Evolutionary conservation across 2,329 filamentous ascomycete species (phyloP).

Genomic region (Epichloe sylvatica): DNA sequence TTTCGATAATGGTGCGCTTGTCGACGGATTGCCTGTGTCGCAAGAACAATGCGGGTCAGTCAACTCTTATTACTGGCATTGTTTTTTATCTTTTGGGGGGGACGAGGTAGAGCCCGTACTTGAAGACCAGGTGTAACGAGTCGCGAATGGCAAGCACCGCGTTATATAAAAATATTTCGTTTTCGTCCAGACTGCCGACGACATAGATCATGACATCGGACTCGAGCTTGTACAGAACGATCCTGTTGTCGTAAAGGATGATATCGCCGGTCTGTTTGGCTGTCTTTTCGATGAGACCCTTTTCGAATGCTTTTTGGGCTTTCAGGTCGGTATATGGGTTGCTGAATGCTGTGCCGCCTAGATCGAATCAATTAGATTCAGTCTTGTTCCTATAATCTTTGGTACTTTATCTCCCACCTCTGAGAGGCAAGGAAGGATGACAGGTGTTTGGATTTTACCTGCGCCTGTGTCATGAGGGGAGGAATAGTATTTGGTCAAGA

Average conservation of each 20-base stretch:
- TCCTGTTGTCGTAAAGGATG: constrained; percentile 90
- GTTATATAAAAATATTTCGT: constrained; percentile 92
- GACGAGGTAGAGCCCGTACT: constrained; percentile 40
- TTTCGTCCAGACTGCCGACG: constrained; percentile 82
- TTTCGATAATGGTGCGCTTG: constrained; percentile 95
- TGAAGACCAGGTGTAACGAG: constrained; percentile 78
- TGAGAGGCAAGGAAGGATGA: no score
- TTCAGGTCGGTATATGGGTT: constrained; percentile 82
- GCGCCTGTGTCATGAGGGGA: constrained; percentile 38
- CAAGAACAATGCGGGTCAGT: constrained; percentile 5
- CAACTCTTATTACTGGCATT: neutral
- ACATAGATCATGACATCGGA: constrained; percentile 94
- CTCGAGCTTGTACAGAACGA: constrained; percentile 96
- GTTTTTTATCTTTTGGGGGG: no score
- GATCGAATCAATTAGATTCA: neutral
- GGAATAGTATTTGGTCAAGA: constrained; percentile 88
- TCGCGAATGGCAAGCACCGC: constrained; percentile 85
- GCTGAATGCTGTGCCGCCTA: constrained; percentile 31
- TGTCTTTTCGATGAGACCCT: constrained; percentile 89
- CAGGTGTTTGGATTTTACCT: constrained; percentile 13
- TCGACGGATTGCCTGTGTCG: constrained; percentile 71
- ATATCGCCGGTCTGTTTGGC: constrained; percentile 92
- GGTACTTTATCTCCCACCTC: no score
- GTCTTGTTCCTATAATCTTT: neutral
- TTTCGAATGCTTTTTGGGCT: constrained; percentile 92